A percentile compares a stretch with the other conserved stretches of the same genome.
Evolutionary conservation across 441 rosid genomes (phyloP).

Genomic region (Francoa sonchifolia): DNA sequence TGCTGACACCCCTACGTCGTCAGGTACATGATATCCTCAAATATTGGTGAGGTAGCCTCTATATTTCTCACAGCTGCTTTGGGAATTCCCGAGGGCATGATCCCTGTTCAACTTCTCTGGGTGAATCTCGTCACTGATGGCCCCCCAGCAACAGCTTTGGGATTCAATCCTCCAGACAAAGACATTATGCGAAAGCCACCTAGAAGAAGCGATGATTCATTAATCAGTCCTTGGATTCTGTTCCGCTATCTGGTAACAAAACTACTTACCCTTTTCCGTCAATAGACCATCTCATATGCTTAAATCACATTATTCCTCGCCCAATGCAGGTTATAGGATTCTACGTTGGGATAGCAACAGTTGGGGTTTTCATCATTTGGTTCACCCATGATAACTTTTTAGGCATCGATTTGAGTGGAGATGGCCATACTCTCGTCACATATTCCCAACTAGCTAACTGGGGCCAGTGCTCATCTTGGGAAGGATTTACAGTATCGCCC

Average conservation of each 20-base stretch:
- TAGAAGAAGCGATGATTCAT: constrained; percentile 72
- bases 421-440: constrained; percentile 71
- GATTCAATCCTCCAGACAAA: constrained; percentile 86
- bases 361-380: constrained; percentile 90
- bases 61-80: constrained; percentile 88
- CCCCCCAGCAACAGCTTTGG: constrained; percentile 91
- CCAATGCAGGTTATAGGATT: constrained; percentile 80
- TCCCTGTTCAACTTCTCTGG: constrained; percentile 96
- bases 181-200: constrained; percentile 89
- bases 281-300: not conserved
- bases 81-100: constrained; percentile 97
- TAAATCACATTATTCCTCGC: too few species aligned
- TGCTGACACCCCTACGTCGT: too few species aligned
- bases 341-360: constrained; percentile 84
- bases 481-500: constrained; percentile 43
- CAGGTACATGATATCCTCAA: constrained; percentile 98
- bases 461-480: constrained; percentile 70
- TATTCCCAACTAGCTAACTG: constrained; percentile 75
- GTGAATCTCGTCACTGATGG: constrained; percentile 96
- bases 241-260: constrained; percentile 95
- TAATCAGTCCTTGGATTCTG: constrained; percentile 77
- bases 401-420: constrained; percentile 70
- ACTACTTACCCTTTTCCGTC: too few species aligned
- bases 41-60: constrained; percentile 92
- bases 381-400: constrained; percentile 58